Evolutionary conservation across 495 filamentous ascomycete species (phyloP).

Genomic region (Aspergillus heteromorphus): DNA sequence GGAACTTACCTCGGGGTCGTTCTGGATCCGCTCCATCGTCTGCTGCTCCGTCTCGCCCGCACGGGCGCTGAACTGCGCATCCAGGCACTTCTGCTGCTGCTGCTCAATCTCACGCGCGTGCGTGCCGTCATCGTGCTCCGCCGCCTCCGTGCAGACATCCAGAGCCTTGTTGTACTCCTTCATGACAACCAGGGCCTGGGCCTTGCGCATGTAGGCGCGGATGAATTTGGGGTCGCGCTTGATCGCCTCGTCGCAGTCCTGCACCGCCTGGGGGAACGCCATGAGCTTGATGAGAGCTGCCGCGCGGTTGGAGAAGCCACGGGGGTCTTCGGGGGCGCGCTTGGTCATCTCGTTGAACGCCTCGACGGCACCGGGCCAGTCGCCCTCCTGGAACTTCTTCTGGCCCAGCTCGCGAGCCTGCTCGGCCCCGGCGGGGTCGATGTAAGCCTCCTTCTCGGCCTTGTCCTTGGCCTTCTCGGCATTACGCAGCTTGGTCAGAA

Average conservation of each 20-base stretch:
- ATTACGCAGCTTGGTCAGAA: conserved; percentile 86
- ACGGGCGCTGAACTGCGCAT: conserved; percentile 78
- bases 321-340: conserved; percentile 85
- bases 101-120: conserved; percentile 87
- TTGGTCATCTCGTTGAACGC: conserved; percentile 98
- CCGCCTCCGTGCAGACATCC: conserved; percentile 80
- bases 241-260: conserved; percentile 89
- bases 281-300: conserved; percentile 95
- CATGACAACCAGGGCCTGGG: conserved; percentile 91
- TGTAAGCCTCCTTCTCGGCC: conserved; percentile 70
- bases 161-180: conserved; percentile 92
- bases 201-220: conserved; percentile 90
- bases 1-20: conserved; percentile 81
- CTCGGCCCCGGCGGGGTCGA: conserved; percentile 88
- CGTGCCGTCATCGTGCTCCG: conserved; percentile 69
- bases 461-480: conserved; percentile 85
- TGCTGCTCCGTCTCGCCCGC: conserved; percentile 97
- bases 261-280: conserved; percentile 86
- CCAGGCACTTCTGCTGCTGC: conserved; percentile 89
- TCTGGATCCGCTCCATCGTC: conserved; percentile 85
- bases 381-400: conserved; percentile 89
- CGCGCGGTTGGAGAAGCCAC: conserved; percentile 94
- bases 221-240: conserved; percentile 90
- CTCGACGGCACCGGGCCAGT: conserved; percentile 94
- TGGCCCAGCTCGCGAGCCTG: conserved; percentile 94